Conservation (phyloP, 495 filamentous ascomycete genomes). For the Hypoxylon fragiforme region DNA sequence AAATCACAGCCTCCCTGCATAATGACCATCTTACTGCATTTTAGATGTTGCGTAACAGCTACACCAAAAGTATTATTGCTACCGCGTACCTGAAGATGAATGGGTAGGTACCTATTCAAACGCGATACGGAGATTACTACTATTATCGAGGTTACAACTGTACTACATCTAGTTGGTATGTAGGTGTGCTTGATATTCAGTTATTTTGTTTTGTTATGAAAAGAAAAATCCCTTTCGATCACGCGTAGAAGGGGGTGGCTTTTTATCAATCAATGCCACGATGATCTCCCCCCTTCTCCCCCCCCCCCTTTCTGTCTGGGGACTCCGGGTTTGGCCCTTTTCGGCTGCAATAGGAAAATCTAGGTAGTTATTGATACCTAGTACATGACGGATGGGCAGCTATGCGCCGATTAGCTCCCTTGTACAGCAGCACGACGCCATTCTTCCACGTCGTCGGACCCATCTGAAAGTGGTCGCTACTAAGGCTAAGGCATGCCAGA, state of each 20-base stretch:
- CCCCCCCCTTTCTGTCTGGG: too few species aligned
- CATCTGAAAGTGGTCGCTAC: conserved; percentile 24
- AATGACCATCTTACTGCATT: conserved; percentile 3
- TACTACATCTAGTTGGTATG: too few species aligned
- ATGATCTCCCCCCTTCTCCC: background rate
- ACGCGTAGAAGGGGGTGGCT: conserved; percentile 19
- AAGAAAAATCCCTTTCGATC: too few species aligned
- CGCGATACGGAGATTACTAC: too few species aligned
- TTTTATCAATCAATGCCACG: background rate
- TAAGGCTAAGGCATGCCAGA: conserved; percentile 38
- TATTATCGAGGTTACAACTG: too few species aligned
- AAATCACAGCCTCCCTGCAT: conserved; percentile 22
- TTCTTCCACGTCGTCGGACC: conserved; percentile 38
- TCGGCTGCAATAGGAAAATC: conserved; percentile 19
- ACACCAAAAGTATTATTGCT: too few species aligned
- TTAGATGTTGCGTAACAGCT: conserved; percentile 17
- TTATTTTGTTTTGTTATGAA: too few species aligned
- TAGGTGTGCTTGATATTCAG: too few species aligned
- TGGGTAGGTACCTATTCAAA: conserved; percentile 7
- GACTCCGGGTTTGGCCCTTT: conserved; percentile 2
- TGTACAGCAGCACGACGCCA: conserved; percentile 13
- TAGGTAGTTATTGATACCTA: conserved; percentile 39
- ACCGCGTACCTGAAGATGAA: conserved; percentile 14
- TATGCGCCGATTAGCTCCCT: conserved; percentile 35
- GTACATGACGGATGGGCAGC: conserved; percentile 41